Base-by-base conservation (phyloP, 345 rosid species). In the Eutrema yunnanense region DNA sequence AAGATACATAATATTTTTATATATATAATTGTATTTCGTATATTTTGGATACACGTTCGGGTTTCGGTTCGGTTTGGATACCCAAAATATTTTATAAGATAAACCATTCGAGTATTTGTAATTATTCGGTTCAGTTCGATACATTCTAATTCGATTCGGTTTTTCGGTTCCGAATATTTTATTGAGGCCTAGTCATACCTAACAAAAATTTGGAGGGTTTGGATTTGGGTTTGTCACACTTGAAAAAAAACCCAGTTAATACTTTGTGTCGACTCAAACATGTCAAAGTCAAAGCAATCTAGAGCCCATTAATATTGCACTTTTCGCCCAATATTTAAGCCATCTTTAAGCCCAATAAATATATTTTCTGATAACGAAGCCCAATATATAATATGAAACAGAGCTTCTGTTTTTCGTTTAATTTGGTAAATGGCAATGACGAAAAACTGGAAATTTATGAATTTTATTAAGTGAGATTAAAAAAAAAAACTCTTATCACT, bases 401-500 rank as follows among this genome's bases (percentile, higher is more conserved):
- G 4, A 14, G 19, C 48, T 44, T 13, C 3, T 44, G 8, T 46
- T 46, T 44, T 5, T 16, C 27, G 52, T 6, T 19, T 48, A 9
- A 9, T 40, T 40, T 40, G 42, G 10, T 37, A 37, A 37, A 8
- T 37, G 41, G 3, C 41, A 37, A 6, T 36, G 38, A 4, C 2
- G 3, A 29, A 29, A 29, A 22, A 22, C 1, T 22, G 26, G 26
- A 22, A 22, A 22, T 22, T 22, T 22, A 22, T 22, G 26, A 22
- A 22, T 22, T 22, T 0, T 22, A 22, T 22, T 22, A 2, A 16
- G 2, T 27, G 34, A 16, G 16, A 26, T 3, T 5, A 30, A 47
- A 3, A 13, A 57, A 26, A 14, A 53, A 61, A 62, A 69, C 66
- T 44, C 58, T 75, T 63, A 76, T 69, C 79, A 55, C 48, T 37